phyloP scores from a whole-genome alignment of 352 stramenopile species.

The Pythium periplocum region DNA sequence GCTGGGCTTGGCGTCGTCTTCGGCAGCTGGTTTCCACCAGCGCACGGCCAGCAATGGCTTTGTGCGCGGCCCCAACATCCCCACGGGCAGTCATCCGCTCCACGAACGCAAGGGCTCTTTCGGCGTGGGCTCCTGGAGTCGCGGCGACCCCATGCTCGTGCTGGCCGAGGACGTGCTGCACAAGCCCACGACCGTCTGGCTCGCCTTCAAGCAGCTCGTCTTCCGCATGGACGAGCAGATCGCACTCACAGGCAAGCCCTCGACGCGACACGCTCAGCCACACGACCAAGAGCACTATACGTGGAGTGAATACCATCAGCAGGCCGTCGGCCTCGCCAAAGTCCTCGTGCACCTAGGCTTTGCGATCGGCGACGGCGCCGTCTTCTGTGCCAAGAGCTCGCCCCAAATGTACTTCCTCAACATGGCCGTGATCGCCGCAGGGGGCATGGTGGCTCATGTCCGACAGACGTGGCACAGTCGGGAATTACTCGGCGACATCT shows the following conservation, averaged over 20 bases:
- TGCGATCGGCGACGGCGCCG: slow-evolving; percentile 43
- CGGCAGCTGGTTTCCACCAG: too few species aligned
- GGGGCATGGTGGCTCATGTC: slow-evolving; percentile 56
- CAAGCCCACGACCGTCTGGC: slow-evolving; percentile 21
- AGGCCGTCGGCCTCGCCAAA: slow-evolving; percentile 27
- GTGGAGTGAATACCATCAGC: slow-evolving; percentile 32
- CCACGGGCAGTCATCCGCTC: not conserved
- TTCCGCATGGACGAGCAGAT: slow-evolving; percentile 8
- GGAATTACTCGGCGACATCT: slow-evolving; percentile 50
- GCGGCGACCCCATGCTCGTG: slow-evolving; percentile 11
- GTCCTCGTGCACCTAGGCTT: slow-evolving; percentile 54
- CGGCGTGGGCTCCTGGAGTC: slow-evolving; percentile 12
- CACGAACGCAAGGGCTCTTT: slow-evolving; percentile 23
- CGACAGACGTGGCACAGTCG: slow-evolving; percentile 39
- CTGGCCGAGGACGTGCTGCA: slow-evolving; percentile 16
- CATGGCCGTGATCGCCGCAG: slow-evolving; percentile 45
- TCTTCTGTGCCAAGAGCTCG: slow-evolving; percentile 39
- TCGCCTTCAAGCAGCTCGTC: slow-evolving; percentile 19
- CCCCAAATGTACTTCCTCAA: slow-evolving; percentile 52
- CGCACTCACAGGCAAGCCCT: not conserved
- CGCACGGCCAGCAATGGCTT: too few species aligned
- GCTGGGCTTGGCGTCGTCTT: too few species aligned
- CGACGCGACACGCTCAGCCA: not conserved
- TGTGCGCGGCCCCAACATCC: too few species aligned
- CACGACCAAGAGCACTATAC: slow-evolving; percentile 2